These are phyloP conservation scores for Sparassis latifolia DNA, from an alignment of 1,284 basidiomycete genomes.

Conservation along the genomic window DNA sequence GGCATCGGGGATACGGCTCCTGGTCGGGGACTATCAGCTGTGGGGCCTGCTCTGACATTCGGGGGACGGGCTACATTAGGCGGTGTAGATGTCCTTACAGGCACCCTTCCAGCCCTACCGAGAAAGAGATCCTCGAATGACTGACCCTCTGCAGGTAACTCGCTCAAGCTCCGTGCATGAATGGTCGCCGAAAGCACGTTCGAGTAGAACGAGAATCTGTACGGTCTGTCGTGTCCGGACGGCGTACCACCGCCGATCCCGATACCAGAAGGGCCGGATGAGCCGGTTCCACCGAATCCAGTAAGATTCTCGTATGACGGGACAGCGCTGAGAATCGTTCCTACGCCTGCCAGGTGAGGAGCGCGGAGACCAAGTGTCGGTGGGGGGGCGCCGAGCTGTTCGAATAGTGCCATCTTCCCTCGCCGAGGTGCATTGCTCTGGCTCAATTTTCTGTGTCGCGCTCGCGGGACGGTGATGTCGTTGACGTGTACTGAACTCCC, in stretches of 20 bases:
- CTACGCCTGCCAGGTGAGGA: conserved; percentile 19
- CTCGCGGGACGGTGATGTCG: conserved; percentile 26
- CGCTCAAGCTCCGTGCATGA: conserved; percentile 88
- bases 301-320: conserved; percentile 28
- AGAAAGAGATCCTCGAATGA: conserved; percentile 89
- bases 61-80: conserved; percentile 8
- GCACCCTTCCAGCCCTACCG: conserved; percentile 32
- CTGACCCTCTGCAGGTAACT: conserved; percentile 92
- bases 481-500: conserved; percentile 2
- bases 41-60: background rate
- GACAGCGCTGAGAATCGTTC: conserved; percentile 25
- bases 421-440: conserved; percentile 62
- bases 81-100: background rate
- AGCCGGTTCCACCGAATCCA: conserved; percentile 8
- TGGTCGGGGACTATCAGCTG: background rate
- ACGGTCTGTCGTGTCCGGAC: conserved; percentile 80
- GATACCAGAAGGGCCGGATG: conserved; percentile 4
- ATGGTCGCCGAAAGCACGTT: conserved; percentile 91
- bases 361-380: conserved; percentile 35
- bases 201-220: conserved; percentile 98
- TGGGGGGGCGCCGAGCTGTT: conserved; percentile 46
- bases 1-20: background rate
- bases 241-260: conserved; percentile 9
- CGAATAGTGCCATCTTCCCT: conserved; percentile 91
- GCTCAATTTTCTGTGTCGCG: conserved; percentile 78